phyloP scores from a whole-genome alignment of 2,329 filamentous ascomycete genomes.

The Fusarium albosuccineum region DNA sequence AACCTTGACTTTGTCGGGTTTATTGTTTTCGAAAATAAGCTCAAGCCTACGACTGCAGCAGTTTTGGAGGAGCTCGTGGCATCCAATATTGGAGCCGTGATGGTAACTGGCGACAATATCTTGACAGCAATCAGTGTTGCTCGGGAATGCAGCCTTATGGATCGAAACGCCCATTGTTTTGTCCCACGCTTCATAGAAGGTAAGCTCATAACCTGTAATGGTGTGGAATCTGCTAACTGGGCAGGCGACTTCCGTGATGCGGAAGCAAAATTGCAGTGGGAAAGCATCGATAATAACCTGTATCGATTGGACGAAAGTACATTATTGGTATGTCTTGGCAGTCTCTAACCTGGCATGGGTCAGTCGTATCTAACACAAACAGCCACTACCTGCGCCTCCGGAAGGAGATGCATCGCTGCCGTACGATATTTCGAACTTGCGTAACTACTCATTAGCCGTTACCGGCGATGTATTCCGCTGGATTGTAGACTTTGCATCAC shows the following conservation, averaged over 20 bases:
- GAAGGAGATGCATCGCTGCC: conserved; percentile 86
- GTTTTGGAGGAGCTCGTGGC: conserved; percentile 85
- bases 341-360: neutral
- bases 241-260: conserved; percentile 79
- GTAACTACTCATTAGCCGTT: conserved; percentile 89
- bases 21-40: conserved; percentile 98
- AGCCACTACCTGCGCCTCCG: conserved; percentile 78
- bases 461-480: conserved; percentile 96
- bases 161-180: conserved; percentile 88
- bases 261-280: conserved; percentile 83
- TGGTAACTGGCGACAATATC: conserved; percentile 99
- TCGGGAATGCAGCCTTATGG: conserved; percentile 86
- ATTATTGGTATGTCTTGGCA: conserved; percentile 66
- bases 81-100: conserved; percentile 89
- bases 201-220: conserved; percentile 43
- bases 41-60: conserved; percentile 86
- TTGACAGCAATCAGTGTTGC: conserved; percentile 96
- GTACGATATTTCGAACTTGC: conserved; percentile 83
- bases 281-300: conserved; percentile 89
- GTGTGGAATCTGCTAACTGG: conserved; percentile 22
- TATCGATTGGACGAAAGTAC: conserved; percentile 84
- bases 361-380: conserved; percentile 20
- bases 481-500: conserved; percentile 90
- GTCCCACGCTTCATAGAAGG: conserved; percentile 88
- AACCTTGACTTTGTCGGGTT: conserved; percentile 91